These are phyloP conservation scores for Diaporthe batatas DNA, from an alignment of 2,329 filamentous ascomycete species.

Conservation along the genomic window DNA sequence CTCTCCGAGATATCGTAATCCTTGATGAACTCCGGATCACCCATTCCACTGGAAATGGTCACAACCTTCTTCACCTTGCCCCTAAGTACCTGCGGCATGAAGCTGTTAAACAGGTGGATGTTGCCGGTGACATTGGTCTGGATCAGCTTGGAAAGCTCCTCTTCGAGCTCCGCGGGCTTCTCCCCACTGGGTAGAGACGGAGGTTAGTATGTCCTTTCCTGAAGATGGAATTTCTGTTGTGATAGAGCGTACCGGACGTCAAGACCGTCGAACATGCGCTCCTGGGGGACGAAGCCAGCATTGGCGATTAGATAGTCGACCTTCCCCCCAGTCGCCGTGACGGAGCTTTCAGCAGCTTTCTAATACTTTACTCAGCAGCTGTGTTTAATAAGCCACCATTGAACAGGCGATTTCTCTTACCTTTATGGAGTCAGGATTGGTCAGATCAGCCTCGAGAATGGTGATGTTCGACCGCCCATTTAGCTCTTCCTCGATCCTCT, in stretches of 20 bases:
- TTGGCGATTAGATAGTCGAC: slow-evolving; percentile 69
- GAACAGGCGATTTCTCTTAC: slow-evolving; percentile 41
- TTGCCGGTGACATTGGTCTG: slow-evolving; percentile 65
- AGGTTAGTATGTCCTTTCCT: neutral
- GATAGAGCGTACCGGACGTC: slow-evolving; percentile 19
- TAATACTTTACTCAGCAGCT: slow-evolving; percentile 40
- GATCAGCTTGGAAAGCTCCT: slow-evolving; percentile 52
- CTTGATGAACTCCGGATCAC: slow-evolving; percentile 59
- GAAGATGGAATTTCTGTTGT: neutral
- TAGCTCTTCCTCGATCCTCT: slow-evolving; percentile 58
- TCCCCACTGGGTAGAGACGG: slow-evolving; percentile 46
- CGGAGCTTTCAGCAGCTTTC: slow-evolving; percentile 46
- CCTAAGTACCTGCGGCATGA: slow-evolving; percentile 65
- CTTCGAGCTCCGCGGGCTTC: slow-evolving; percentile 52
- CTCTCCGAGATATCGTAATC: slow-evolving; percentile 46
- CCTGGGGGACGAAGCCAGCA: slow-evolving; percentile 50
- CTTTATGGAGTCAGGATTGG: slow-evolving; percentile 55
- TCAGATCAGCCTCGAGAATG: slow-evolving; percentile 61
- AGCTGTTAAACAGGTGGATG: slow-evolving; percentile 66
- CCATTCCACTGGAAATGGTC: slow-evolving; percentile 61
- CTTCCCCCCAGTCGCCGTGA: slow-evolving; percentile 53
- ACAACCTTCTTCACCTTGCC: slow-evolving; percentile 68
- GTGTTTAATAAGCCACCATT: neutral
- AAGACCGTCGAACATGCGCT: neutral
- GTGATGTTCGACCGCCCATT: slow-evolving; percentile 56